phyloP scores from a whole-genome alignment of 2,329 filamentous ascomycete genomes.

The Colletotrichum lini region DNA sequence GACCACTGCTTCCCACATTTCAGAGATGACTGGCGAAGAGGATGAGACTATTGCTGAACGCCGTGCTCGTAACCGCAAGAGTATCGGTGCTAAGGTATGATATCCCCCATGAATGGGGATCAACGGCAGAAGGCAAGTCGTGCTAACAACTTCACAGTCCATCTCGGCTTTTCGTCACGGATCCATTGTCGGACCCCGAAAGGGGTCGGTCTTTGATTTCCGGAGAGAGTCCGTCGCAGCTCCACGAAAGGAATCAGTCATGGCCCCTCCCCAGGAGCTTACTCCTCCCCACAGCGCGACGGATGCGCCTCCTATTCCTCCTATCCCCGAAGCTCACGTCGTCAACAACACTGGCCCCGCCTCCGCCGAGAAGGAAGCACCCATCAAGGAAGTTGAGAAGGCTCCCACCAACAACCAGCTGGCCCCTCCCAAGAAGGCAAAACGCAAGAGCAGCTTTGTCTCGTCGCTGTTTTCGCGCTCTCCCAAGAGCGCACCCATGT shows the following conservation, averaged over 20 bases:
- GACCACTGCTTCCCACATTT: conserved; percentile 78
- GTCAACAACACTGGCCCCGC: neutral
- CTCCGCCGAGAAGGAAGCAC: conserved; percentile 25
- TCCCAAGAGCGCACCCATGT: conserved; percentile 24
- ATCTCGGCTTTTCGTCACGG: conserved; percentile 35
- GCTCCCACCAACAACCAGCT: conserved; percentile 8
- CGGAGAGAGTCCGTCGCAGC: conserved; percentile 25
- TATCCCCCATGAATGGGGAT: conserved; percentile 35
- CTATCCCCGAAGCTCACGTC: conserved; percentile 29
- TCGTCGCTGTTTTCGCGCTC: conserved; percentile 33
- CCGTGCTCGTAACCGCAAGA: conserved; percentile 49
- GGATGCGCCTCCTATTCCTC: conserved; percentile 31
- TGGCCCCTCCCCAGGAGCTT: conserved; percentile 28
- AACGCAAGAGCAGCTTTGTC: conserved; percentile 39
- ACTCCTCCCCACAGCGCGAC: conserved; percentile 40
- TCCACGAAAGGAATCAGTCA: conserved; percentile 21
- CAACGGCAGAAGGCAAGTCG: neutral
- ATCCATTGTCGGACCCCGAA: conserved; percentile 32
- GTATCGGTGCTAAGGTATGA: conserved; percentile 55
- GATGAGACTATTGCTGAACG: conserved; percentile 43
- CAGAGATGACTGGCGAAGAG: conserved; percentile 61
- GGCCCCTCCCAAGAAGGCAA: conserved; percentile 26
- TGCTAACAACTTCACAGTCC: conserved; percentile 18
- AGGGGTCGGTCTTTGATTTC: conserved; percentile 39
- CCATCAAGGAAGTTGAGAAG: conserved; percentile 34